phyloP scores from a whole-genome alignment of 2,329 filamentous ascomycete genomes.

The Cladorrhinum sp. region DNA sequence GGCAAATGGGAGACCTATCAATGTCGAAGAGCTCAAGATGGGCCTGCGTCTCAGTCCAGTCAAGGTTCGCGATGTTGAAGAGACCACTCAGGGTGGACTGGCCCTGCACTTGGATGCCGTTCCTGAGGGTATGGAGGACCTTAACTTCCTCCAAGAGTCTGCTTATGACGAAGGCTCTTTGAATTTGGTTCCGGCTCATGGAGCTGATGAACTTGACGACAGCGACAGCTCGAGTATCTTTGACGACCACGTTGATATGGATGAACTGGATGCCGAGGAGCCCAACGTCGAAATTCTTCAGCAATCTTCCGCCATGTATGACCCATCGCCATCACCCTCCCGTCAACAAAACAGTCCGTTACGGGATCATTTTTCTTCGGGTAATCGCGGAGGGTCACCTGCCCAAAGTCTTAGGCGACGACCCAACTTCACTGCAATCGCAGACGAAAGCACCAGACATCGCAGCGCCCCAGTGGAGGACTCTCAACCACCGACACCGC shows the following conservation, averaged over 20 bases:
- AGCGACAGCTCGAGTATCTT: conserved; percentile 45
- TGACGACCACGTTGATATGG: conserved; percentile 42
- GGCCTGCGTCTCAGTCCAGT: conserved; percentile 63
- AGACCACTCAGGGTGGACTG: conserved; percentile 39
- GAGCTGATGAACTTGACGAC: conserved; percentile 30
- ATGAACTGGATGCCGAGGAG: conserved; percentile 42
- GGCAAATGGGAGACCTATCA: conserved; percentile 65
- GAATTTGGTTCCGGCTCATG: conserved; percentile 39
- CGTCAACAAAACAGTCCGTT: conserved; percentile 49
- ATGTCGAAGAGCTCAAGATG: conserved; percentile 65
- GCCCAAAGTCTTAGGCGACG: conserved; percentile 30
- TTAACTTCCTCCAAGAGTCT: conserved; percentile 21
- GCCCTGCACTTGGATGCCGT: conserved; percentile 42
- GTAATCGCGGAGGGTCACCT: conserved; percentile 41
- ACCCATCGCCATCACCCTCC: conserved; percentile 46
- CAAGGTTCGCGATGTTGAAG: conserved; percentile 50
- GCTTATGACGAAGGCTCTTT: conserved; percentile 39
- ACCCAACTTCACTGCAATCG: conserved; percentile 43
- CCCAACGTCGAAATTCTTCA: conserved; percentile 46
- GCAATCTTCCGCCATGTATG: conserved; percentile 41
- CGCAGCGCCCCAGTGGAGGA: conserved; percentile 33
- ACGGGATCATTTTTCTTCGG: conserved; percentile 49
- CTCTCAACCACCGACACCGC: conserved; percentile 34
- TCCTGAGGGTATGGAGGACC: conserved; percentile 44
- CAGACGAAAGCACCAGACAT: conserved; percentile 44